Percentiles rank a stretch among this genome's conserved stretches.
phyloP scores from a whole-genome alignment of 2,329 filamentous ascomycete species.

The Penicillium occitanis region DNA sequence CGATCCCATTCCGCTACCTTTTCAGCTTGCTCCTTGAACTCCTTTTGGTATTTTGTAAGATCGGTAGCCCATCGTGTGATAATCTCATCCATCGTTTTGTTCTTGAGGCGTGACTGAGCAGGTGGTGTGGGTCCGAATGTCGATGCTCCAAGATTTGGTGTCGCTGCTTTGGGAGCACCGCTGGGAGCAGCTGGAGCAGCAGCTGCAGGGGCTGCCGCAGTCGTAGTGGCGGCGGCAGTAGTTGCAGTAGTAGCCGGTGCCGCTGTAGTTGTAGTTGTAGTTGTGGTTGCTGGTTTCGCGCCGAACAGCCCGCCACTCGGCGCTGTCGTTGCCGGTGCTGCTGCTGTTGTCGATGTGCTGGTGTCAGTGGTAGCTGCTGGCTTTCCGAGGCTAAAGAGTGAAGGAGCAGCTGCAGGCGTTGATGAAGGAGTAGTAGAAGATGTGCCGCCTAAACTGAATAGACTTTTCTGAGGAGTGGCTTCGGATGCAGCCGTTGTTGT shows the following conservation, averaged over 20 bases:
- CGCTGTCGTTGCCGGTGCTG: conserved; percentile 26
- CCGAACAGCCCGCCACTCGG: conserved; percentile 19
- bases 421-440: conserved; percentile 34
- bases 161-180: conserved; percentile 33
- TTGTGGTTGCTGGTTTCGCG: conserved; percentile 19
- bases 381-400: conserved; percentile 33
- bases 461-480: conserved; percentile 36
- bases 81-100: conserved; percentile 99
- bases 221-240: conserved; percentile 31
- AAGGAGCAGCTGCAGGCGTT: conserved; percentile 33
- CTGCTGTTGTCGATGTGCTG: conserved; percentile 25
- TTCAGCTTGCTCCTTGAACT: conserved; percentile 86
- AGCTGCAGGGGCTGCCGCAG: conserved; percentile 33
- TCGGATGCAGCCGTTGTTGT: conserved; percentile 31
- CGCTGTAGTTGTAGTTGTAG: conserved; percentile 26
- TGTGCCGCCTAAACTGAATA: conserved; percentile 34
- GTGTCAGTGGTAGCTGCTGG: conserved; percentile 26
- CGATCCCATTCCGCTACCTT: conserved; percentile 90
- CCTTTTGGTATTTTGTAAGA: conserved; percentile 92
- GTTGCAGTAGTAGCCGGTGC: conserved; percentile 29
- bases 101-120: conserved; percentile 81
- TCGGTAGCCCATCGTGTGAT: conserved; percentile 96
- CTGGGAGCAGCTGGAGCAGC: conserved; percentile 31
- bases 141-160: conserved; percentile 62
- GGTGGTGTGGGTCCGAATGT: conserved; percentile 79